phyloP scores from a whole-genome alignment of 2,329 filamentous ascomycete species.

The Exophiala aquamarina region DNA sequence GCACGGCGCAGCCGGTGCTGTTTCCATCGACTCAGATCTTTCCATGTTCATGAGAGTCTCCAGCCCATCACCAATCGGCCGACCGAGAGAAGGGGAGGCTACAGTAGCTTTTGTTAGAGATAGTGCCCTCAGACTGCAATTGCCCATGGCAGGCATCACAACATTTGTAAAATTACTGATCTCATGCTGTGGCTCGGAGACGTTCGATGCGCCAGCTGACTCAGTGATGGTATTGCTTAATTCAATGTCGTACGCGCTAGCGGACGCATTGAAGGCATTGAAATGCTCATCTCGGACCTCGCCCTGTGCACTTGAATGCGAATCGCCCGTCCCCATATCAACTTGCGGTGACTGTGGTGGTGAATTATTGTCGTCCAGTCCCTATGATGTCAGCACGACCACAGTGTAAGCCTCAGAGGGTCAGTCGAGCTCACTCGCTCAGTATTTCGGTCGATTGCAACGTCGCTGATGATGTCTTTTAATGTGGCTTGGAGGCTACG shows the following conservation, averaged over 20 bases:
- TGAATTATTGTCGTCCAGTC: constrained; percentile 1
- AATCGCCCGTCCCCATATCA: neutral
- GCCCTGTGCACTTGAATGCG: neutral
- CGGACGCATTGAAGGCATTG: no score
- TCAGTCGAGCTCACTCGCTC: constrained; percentile 7
- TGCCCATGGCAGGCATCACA: no score
- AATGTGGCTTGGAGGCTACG: constrained; percentile 15
- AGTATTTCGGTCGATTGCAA: no score
- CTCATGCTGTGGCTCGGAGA: no score
- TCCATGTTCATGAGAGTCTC: neutral
- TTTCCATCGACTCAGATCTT: neutral
- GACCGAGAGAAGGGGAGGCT: neutral
- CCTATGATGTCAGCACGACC: neutral
- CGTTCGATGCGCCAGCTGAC: no score
- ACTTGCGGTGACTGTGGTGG: neutral
- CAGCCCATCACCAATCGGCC: neutral
- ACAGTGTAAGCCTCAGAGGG: neutral
- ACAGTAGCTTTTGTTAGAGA: neutral
- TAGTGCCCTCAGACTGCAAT: neutral
- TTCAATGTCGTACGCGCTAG: no score
- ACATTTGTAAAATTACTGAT: no score
- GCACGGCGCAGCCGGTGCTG: neutral
- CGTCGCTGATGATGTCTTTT: constrained; percentile 9
- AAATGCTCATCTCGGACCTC: neutral
- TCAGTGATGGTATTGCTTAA: no score